Base-by-base conservation (phyloP, 495 filamentous ascomycete genomes). In the Penicillium pancosmium region DNA sequence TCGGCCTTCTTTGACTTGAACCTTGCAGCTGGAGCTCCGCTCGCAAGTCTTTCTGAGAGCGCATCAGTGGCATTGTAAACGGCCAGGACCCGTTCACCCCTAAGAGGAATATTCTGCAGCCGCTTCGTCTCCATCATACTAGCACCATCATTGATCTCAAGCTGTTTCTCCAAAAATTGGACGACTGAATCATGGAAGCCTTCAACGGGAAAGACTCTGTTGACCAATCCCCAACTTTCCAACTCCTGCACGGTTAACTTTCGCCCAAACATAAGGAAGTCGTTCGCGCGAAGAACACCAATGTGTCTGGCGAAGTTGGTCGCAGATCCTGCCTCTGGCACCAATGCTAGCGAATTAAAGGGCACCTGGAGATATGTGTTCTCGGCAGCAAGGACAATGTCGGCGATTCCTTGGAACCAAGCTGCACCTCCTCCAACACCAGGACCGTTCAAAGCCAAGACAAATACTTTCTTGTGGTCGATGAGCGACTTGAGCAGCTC, bases 381-480 rank as follows among this genome's bases (percentile, higher is more conserved):
- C n/a, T 57, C 50, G 1, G 60, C 59, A 23, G 56, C 60, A 23
- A 66, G 41, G 49, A 66, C 49, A 13, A 66, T 63, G 34, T 66
- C 64, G 3, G 64, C 64, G n/a, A 66, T 51, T 5, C 64, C 64
- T 19, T 63, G 53, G 60, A 66, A 66, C 64, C 64, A 66, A 50
- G 64, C 64, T 34, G 64, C 64, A 35, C 63, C 63, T 23, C 63
- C 63, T 19, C 63, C 63, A 19, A 66, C 63, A 2, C 33, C 63
- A 23, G 63, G 56, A 8, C 64, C 64, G 54, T 66, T 66, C 21
- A 66, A 19, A 7, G 64, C 64, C 5, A 66, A 35, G 27, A 66
- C 64, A 40, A 66, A 63, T 6, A 66, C 54, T 21, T 66, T 66
- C 18, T 46, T 56, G 54, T 66, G 64, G 38, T 48, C 46, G 2